Evolutionary conservation across 768 basidiomycete species (phyloP), one percentile per base, ranked within the genome.

Genomic region (Gymnopilus dilepis): DNA sequence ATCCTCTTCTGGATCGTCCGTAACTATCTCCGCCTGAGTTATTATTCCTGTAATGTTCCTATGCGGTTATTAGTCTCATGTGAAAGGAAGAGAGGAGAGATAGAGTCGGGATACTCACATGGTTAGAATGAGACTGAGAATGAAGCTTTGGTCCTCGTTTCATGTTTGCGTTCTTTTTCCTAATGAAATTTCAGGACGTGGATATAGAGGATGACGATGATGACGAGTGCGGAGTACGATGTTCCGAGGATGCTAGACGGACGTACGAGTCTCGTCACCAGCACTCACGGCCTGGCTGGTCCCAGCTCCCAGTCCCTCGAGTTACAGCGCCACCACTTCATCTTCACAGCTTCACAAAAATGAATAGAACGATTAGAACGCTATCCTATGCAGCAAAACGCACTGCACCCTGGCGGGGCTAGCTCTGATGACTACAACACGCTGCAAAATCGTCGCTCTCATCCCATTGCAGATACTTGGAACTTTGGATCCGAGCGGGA

Each of bases 141-240:
- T 37, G 51, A 45, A n/a, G 30, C 47, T 41, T 60, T 5, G 58
- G 42, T 26, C 58, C 58, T 34, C 63, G 63, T 59, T 66, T 63
- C 45, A 53, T 52, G 53, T 41, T 55, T 58, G 62, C 9, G 34
- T 37, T 37, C 34, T 37, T 37, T 37, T 65, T 48, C 47, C 66
- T 65, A 52, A 69, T 66, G 53, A 56, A 50, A 37, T 52, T 59
- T 54, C 60, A 56, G 59, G 40, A 64, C 51, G n/a, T n/a, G n/a
- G n/a, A n/a, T n/a, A n/a, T n/a, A n/a, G n/a, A n/a, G n/a, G n/a
- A n/a, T n/a, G n/a, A n/a, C n/a, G n/a, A n/a, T n/a, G n/a, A n/a
- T n/a, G n/a, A n/a, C n/a, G n/a, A 31, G 31, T 31, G 28, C 15
- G 26, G n/a, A 50, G 47, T 15, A 9, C 28, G 5, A 50, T 50